phyloP scores from a whole-genome alignment of 225 moss, liverwort and hornwort genomes.

The Thuidium tamariscinum region DNA sequence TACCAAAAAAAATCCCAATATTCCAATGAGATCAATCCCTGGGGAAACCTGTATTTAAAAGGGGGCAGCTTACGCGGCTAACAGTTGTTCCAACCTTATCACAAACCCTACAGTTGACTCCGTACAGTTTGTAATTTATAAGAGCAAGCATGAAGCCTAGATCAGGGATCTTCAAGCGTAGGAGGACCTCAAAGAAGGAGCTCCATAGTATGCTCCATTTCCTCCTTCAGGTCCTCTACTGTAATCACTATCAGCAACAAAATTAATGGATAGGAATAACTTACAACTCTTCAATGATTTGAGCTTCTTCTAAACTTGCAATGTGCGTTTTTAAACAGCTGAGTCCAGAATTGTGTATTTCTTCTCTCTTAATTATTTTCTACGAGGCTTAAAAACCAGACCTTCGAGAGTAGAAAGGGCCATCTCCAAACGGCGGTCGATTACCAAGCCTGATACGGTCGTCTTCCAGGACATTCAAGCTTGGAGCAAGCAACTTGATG shows the following conservation, averaged over 20 bases:
- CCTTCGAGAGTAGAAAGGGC: constrained; percentile 6
- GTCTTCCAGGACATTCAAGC: constrained; percentile 75
- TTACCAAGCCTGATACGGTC: constrained; percentile 49
- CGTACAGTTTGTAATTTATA: neutral
- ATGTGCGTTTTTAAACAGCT: neutral
- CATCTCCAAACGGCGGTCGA: neutral
- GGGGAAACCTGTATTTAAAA: neutral
- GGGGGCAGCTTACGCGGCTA: neutral
- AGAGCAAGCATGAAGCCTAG: neutral
- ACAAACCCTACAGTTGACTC: neutral
- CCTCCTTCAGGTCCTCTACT: neutral
- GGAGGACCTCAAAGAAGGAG: neutral
- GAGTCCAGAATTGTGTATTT: neutral
- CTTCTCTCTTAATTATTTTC: neutral
- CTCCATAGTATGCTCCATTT: neutral
- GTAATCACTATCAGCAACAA: neutral
- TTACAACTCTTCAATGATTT: neutral
- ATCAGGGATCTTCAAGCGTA: neutral
- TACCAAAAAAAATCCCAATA: neutral
- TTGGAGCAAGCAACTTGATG: constrained; percentile 73
- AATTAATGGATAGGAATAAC: neutral
- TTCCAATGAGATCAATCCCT: neutral
- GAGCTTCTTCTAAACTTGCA: neutral
- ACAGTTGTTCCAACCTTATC: neutral
- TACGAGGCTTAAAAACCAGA: neutral